Percentiles rank a stretch among this genome's conserved stretches.
These are phyloP conservation scores for Lyophyllum semitale DNA, from an alignment of 768 basidiomycete genomes.

Conservation along the genomic window DNA sequence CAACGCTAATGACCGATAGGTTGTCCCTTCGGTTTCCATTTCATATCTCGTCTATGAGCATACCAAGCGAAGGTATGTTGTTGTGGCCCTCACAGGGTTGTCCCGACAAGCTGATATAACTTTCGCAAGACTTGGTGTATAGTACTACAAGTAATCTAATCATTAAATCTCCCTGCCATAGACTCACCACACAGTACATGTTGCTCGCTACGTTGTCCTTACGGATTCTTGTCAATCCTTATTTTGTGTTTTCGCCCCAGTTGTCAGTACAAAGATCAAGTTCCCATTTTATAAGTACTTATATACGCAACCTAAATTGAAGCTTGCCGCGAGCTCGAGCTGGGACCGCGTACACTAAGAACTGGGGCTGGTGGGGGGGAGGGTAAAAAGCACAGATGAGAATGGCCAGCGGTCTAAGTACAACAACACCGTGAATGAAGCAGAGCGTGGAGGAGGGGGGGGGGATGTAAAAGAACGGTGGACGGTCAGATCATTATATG, in stretches of 20 bases:
- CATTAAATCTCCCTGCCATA: conserved; percentile 6
- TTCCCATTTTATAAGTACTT: conserved; percentile 16
- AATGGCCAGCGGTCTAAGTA: conserved; percentile 1
- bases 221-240: conserved; percentile 11
- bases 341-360: conserved; percentile 11
- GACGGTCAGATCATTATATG: conserved; percentile 26
- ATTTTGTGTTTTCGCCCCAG: conserved; percentile 6
- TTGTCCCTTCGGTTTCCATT: conserved; percentile 95
- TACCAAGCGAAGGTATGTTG: conserved; percentile 71
- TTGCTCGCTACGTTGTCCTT: conserved; percentile 1
- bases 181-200: conserved; percentile 11
- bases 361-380: not conserved
- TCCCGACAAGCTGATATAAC: conserved; percentile 11
- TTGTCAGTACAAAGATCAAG: conserved; percentile 6
- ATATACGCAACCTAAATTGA: conserved; percentile 13
- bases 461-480: conserved; percentile 18
- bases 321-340: not conserved
- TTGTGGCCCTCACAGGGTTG: conserved; percentile 3
- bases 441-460: not conserved
- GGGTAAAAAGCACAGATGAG: conserved; percentile 2
- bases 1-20: conserved; percentile 43
- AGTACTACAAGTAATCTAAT: conserved; percentile 26
- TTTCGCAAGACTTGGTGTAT: conserved; percentile 60
- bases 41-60: conserved; percentile 95
- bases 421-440: conserved; percentile 11